Conservation (phyloP, 148 eudicot genomes). For the Euryodendron excelsum region DNA sequence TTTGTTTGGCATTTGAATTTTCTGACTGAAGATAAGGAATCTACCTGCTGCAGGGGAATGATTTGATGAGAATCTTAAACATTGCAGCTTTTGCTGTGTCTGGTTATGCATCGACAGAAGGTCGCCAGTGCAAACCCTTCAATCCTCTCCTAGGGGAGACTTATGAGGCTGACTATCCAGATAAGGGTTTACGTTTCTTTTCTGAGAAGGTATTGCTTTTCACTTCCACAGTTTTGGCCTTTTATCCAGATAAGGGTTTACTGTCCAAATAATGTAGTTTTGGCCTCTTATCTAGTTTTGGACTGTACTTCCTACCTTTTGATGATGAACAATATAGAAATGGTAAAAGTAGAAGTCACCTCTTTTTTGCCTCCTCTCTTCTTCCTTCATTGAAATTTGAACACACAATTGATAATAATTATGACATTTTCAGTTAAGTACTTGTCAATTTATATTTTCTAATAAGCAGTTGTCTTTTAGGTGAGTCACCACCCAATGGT, state of each 20-base stretch:
- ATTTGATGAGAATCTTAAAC: conserved; percentile 87
- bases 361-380: background rate
- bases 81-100: conserved; percentile 97
- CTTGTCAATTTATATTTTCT: conserved; percentile 3
- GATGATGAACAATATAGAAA: background rate
- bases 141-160: conserved; percentile 98
- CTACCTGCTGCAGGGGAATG: conserved; percentile 65
- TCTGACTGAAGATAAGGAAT: conserved; percentile 11
- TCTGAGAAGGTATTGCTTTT: conserved; percentile 77
- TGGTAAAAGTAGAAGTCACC: background rate
- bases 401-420: background rate
- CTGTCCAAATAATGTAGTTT: too few relatives aligned
- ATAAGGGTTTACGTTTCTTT: conserved; percentile 87
- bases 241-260: too few relatives aligned
- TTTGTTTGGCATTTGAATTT: conserved; percentile 1
- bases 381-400: background rate
- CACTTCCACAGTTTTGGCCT: background rate
- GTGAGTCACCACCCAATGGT: conserved; percentile 95
- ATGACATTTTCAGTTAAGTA: background rate
- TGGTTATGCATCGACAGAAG: conserved; percentile 97
- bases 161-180: conserved; percentile 95
- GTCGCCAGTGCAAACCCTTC: conserved; percentile 98
- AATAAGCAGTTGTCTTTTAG: conserved; percentile 33
- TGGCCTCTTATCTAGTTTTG: background rate
- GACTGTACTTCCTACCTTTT: background rate